phyloP scores from a whole-genome alignment of 805 yeast species.

The Kregervanrija pseudodelftensis region DNA sequence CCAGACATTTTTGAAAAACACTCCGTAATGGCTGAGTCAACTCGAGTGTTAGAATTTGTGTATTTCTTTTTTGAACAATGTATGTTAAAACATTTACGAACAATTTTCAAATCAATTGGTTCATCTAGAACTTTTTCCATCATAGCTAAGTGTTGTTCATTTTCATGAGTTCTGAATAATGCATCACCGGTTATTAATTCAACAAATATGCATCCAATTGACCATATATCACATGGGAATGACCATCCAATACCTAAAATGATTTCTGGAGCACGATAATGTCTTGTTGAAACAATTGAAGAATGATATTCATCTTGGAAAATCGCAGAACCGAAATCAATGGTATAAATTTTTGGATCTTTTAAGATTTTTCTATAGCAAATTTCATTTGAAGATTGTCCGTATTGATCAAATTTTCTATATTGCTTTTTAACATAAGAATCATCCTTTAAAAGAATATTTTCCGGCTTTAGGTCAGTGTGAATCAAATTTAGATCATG shows the following conservation, averaged over 20 bases:
- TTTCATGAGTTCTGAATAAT: slow-evolving; percentile 89
- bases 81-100: slow-evolving; percentile 25
- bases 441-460: slow-evolving; percentile 63
- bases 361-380: slow-evolving; percentile 41
- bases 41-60: slow-evolving; percentile 12
- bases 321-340: slow-evolving; percentile 96
- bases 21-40: slow-evolving; percentile 20
- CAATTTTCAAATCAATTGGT: slow-evolving; percentile 36
- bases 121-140: slow-evolving; percentile 74
- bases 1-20: slow-evolving; percentile 27
- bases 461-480: slow-evolving; percentile 96
- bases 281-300: slow-evolving; percentile 87
- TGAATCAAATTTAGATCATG: slow-evolving; percentile 89
- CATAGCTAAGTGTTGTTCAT: slow-evolving; percentile 89
- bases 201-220: slow-evolving; percentile 86
- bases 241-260: slow-evolving; percentile 96
- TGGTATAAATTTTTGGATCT: slow-evolving; percentile 78
- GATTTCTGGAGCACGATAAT: slow-evolving; percentile 95
- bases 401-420: slow-evolving; percentile 11
- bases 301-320: slow-evolving; percentile 93
- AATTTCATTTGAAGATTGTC: slow-evolving; percentile 10
- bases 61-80: slow-evolving; percentile 8
- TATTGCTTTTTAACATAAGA: slow-evolving; percentile 34
- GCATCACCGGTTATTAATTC: slow-evolving; percentile 94
- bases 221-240: slow-evolving; percentile 95